Evolutionary conservation across 495 filamentous ascomycete genomes (phyloP).

Genomic region (Astrocystis sublimbata): DNA sequence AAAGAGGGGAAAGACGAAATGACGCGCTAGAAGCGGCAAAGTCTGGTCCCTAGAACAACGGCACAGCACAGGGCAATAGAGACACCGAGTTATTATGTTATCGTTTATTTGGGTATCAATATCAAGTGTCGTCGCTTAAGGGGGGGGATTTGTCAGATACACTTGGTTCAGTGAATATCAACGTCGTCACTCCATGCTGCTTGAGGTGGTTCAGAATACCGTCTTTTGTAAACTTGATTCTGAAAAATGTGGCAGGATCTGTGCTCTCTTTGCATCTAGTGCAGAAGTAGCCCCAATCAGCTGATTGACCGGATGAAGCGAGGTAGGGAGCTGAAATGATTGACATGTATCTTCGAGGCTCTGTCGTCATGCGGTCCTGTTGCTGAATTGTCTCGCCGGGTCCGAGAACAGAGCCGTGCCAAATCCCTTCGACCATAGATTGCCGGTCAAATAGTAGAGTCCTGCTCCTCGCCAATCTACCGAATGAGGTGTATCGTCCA

Average conservation of each 20-base stretch:
- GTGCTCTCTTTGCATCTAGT: constrained; percentile 12
- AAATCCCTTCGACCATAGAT: neutral
- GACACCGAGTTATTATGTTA: no score
- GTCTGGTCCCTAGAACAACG: no score
- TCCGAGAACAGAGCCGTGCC: no score
- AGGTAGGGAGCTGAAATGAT: constrained; percentile 24
- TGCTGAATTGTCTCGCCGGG: neutral
- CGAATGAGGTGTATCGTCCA: constrained; percentile 5
- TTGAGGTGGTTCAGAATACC: constrained; percentile 9
- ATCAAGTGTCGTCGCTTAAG: no score
- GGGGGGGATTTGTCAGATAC: no score
- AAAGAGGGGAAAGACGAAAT: no score
- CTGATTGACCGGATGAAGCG: neutral
- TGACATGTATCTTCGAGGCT: constrained; percentile 18
- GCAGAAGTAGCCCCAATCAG: constrained; percentile 22
- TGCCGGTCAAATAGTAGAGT: neutral
- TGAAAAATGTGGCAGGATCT: neutral
- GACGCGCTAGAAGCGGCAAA: no score
- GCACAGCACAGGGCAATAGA: no score
- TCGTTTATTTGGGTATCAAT: no score
- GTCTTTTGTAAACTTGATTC: constrained; percentile 15
- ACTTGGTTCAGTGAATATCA: no score
- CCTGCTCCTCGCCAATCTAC: neutral
- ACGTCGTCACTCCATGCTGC: no score
- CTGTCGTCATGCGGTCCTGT: constrained; percentile 13